A percentile compares a stretch with the other conserved stretches of the same genome.
These are phyloP conservation scores for Polytrichum formosum DNA, from an alignment of 225 moss, liverwort and hornwort genomes.

Conservation along the genomic window DNA sequence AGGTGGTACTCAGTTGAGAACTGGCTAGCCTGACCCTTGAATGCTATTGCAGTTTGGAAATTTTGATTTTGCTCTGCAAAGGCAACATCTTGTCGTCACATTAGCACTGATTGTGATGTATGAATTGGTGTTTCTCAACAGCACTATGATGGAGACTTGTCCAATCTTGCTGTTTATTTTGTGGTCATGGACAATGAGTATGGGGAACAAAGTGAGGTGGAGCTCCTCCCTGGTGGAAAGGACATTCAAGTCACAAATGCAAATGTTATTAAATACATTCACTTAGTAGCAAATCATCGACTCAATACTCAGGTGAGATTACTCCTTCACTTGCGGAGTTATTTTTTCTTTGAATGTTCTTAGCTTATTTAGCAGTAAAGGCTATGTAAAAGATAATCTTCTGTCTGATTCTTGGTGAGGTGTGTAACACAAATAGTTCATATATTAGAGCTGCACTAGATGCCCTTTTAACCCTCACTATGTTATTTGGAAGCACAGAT, in stretches of 20 bases:
- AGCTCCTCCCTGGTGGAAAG: constrained; percentile 79
- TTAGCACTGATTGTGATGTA: too few species aligned
- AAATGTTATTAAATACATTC: constrained; percentile 89
- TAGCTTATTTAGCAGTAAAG: too few species aligned
- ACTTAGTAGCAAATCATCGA: constrained; percentile 93
- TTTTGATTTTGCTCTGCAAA: too few species aligned
- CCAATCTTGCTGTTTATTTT: constrained; percentile 85
- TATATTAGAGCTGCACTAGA: neutral
- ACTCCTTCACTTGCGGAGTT: too few species aligned
- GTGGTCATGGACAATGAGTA: constrained; percentile 95
- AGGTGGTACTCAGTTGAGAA: too few species aligned
- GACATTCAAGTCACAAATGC: constrained; percentile 81
- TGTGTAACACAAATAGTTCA: too few species aligned
- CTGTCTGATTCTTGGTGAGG: too few species aligned
- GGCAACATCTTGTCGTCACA: too few species aligned
- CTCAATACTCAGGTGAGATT: constrained; percentile 81
- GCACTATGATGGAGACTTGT: constrained; percentile 76
- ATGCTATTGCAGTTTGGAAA: too few species aligned
- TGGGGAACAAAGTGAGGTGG: constrained; percentile 91
- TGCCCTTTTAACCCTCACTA: neutral
- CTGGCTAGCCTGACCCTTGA: too few species aligned
- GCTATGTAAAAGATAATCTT: too few species aligned
- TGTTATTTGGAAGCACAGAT: constrained; percentile 43
- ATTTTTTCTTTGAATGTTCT: too few species aligned
- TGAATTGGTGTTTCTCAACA: constrained; percentile 18